phyloP scores from a whole-genome alignment of 2,329 filamentous ascomycete genomes.

The Colletotrichum aenigma region DNA sequence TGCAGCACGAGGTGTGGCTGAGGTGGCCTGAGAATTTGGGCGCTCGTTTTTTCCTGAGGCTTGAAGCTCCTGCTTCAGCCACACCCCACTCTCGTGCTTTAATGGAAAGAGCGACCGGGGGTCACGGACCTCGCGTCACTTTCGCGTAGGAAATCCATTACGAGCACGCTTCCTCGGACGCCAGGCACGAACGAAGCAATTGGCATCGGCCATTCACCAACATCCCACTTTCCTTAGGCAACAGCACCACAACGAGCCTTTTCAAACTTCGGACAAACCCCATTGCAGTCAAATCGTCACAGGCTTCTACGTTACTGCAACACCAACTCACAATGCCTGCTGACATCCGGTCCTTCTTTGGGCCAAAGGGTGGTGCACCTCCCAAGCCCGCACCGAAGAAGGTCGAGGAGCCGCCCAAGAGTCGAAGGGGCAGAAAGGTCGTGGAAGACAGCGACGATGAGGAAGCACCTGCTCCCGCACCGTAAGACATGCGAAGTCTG shows the following conservation, averaged over 20 bases:
- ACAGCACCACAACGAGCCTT: neutral
- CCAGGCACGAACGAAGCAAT: conserved; percentile 3
- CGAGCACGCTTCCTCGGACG: neutral
- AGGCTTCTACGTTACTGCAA: neutral
- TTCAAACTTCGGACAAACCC: neutral
- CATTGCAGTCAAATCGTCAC: neutral
- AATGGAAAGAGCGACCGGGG: conserved; percentile 4
- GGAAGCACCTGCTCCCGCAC: conserved; percentile 48
- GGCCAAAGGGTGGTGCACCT: conserved; percentile 69
- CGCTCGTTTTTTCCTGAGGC: neutral
- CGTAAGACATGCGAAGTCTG: neutral
- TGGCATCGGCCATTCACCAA: neutral
- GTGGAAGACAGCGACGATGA: conserved; percentile 85
- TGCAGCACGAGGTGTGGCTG: conserved; percentile 7
- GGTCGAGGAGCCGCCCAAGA: conserved; percentile 47
- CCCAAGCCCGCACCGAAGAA: conserved; percentile 53
- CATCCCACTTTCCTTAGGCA: neutral
- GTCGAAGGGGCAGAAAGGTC: conserved; percentile 65
- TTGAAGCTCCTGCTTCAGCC: conserved; percentile 23
- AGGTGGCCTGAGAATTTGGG: conserved; percentile 26
- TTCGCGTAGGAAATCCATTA: conserved; percentile 37
- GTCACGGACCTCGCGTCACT: conserved; percentile 49
- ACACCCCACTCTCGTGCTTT: neutral
- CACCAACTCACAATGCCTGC: conserved; percentile 62
- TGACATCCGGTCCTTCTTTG: conserved; percentile 93